Evolutionary conservation across 2,329 filamentous ascomycete genomes (phyloP), one percentile per base, ranked within the genome.

Genomic region (Sporothrix variecibatus): DNA sequence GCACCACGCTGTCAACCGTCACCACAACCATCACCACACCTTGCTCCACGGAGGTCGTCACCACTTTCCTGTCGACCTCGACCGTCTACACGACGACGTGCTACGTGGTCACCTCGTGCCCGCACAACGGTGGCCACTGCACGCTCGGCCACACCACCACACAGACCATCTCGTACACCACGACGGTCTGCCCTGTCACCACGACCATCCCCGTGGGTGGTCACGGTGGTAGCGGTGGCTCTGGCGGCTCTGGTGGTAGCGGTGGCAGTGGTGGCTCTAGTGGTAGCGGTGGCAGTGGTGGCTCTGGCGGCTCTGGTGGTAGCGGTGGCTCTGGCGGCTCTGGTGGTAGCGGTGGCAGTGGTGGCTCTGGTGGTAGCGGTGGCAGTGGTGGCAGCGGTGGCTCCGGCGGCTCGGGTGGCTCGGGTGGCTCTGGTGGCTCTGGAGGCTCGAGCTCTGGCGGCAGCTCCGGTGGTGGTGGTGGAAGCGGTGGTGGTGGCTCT

Each of bases 141-240:
- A 77, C 78, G 7, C 75, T 31, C 34, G 76, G 75, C 46, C 23
- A 67, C 17, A 76, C 78, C 11, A 80, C 78, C 40, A 78, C 78
- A 7, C 75, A 79, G 78, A 78, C 78, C 40, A 76, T 80, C 69
- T 77, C 80, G 68, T 64, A 78, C n/a, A 72, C 84, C 8, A 71
- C 84, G 46, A 85, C 84, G 6, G 79, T 85, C 73, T 84, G 83
- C 80, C 84, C 84, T 15, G 80, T 85, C 67, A 73, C 72, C 5
- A 76, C 76, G 62, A 72, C 76, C 72, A 77, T 79, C 67, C 77
- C 78, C 46, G 76, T 75, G 58, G 62, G 28, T 23, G 26, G 43
- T 23, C 17, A 12, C 7, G 77, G 76, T 72, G 77, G 76, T 23
- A 31, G 69, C 40, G 2, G 15, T 6, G 6, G 8, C n/a, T 43